Base-by-base conservation (phyloP, 1,284 basidiomycete species). In the Irpex rosettiformis region DNA sequence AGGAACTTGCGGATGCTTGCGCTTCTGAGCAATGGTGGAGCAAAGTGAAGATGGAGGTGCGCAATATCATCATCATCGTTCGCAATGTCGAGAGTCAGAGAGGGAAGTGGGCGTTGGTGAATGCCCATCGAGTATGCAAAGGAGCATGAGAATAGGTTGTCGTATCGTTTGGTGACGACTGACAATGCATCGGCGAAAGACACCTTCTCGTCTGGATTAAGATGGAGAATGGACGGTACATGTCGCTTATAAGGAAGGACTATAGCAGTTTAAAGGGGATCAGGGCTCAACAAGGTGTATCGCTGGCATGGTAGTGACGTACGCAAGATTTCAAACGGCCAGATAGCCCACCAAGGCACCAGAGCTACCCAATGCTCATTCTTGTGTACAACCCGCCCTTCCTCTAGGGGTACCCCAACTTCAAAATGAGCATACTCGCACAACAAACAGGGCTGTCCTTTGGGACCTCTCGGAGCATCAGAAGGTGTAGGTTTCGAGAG, bases 91-190 rank as follows among this genome's bases (percentile, higher is more conserved):
- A 68, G 43, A 4, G 59, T 52, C 5, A 62, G 62, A 1, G 65
- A 58, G 1, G 87, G 85, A 1, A 85, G 72, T 1, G 93, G 91
- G 3, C 84, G 82, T 72, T 93, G 96, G 73, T 91, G 94, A 49
- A 98, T 81, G 43, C 94, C 95, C 94, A 98, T 96, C n/a, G 92
- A 95, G 71, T 98, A 98, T 0, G 95, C 90, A 75, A 98, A 98
- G 0, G 93, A 91, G 69, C 91, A 91, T 10, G 75, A 78, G 73
- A 93, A 93, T 27, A 96, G 76, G 69, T 95, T 94, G 71, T 96
- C 94, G 68, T 94, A 95, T 59, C 87, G 82, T 58, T 84, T 83
- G 3, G 92, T 89, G 40, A 94, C 70, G 21, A 75, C 74, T 25
- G 83, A 86, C 28, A 91, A 71, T 13, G 89, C 81, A 42, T 83